Conservation (phyloP, 805 yeast species). For the Wickerhamiella lipophila region DNA sequence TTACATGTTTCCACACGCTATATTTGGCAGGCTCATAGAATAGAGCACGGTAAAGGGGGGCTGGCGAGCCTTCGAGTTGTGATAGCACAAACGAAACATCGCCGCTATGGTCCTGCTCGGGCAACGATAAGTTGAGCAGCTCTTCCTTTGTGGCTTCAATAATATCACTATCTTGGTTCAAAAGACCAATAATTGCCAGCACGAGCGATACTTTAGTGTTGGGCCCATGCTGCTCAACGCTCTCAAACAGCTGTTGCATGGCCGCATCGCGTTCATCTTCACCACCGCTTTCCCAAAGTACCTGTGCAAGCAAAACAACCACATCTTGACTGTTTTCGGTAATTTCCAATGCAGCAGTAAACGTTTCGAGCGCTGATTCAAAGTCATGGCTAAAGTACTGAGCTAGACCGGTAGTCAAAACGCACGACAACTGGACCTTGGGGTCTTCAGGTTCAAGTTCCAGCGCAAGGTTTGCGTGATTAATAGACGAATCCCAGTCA, state of each 20-base stretch:
- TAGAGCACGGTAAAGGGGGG: conserved; percentile 57
- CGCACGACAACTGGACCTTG: conserved; percentile 35
- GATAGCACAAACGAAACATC: conserved; percentile 35
- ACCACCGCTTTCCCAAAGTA: conserved; percentile 61
- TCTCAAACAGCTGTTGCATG: conserved; percentile 61
- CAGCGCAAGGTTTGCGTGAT: conserved; percentile 43
- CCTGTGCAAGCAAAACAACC: conserved; percentile 64
- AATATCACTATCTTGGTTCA: conserved; percentile 45
- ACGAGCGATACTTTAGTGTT: conserved; percentile 56
- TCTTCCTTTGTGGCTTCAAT: conserved; percentile 55
- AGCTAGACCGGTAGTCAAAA: conserved; percentile 60
- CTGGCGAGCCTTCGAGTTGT: conserved; percentile 18
- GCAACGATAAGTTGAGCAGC: conserved; percentile 38
- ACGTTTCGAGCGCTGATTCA: conserved; percentile 53
- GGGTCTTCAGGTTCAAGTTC: conserved; percentile 33
- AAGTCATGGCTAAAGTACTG: conserved; percentile 51
- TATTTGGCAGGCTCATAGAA: conserved; percentile 61
- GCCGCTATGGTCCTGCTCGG: conserved; percentile 40
- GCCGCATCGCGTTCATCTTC: conserved; percentile 76
- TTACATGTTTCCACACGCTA: conserved; percentile 56
- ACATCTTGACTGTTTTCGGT: conserved; percentile 51
- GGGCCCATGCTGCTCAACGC: conserved; percentile 51
- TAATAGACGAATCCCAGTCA: conserved; percentile 47
- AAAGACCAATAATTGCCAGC: conserved; percentile 66
- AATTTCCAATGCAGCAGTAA: conserved; percentile 46